A percentile compares a stretch with the other conserved stretches of the same genome.
Evolutionary conservation across 495 filamentous ascomycete species (phyloP).

Genomic region (Penicillium soppii): DNA sequence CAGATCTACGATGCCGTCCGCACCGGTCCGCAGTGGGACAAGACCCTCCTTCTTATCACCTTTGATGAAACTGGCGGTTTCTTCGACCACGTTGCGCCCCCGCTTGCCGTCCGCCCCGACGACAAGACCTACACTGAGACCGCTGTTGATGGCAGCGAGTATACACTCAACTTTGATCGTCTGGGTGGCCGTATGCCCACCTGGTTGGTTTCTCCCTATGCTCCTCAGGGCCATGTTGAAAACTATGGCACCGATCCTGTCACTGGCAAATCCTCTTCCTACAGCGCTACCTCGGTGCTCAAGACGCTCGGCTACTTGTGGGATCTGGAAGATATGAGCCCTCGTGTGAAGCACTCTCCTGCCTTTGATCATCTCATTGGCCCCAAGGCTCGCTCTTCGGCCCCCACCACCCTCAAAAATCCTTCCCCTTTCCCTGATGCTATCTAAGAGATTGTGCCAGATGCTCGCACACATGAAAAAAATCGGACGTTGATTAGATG

Average conservation of each 20-base stretch:
- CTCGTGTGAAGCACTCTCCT: slow-evolving; percentile 41
- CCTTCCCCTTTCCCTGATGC: slow-evolving; percentile 23
- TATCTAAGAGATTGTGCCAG: not conserved
- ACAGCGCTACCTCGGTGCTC: slow-evolving; percentile 44
- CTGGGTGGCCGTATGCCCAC: slow-evolving; percentile 55
- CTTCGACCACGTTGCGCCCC: slow-evolving; percentile 53
- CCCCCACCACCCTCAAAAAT: slow-evolving; percentile 20
- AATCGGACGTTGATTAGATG: too few species aligned
- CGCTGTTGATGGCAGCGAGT: slow-evolving; percentile 36
- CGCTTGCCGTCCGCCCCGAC: slow-evolving; percentile 43
- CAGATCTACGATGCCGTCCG: slow-evolving; percentile 53
- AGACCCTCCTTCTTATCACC: slow-evolving; percentile 49
- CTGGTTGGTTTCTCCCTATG: slow-evolving; percentile 51
- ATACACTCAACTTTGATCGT: slow-evolving; percentile 50
- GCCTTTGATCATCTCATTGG: slow-evolving; percentile 47
- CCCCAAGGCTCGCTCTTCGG: slow-evolving; percentile 12
- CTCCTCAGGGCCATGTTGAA: slow-evolving; percentile 42
- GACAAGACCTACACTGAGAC: slow-evolving; percentile 47
- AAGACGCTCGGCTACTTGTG: slow-evolving; percentile 47
- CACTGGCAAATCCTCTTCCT: slow-evolving; percentile 33
- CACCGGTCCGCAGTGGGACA: slow-evolving; percentile 45
- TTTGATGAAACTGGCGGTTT: slow-evolving; percentile 54
- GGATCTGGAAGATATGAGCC: slow-evolving; percentile 44
- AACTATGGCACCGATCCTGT: slow-evolving; percentile 39
- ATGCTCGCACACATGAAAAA: not conserved